Conservation (phyloP, 768 basidiomycete species). For the Leccinum subtestaceum region DNA sequence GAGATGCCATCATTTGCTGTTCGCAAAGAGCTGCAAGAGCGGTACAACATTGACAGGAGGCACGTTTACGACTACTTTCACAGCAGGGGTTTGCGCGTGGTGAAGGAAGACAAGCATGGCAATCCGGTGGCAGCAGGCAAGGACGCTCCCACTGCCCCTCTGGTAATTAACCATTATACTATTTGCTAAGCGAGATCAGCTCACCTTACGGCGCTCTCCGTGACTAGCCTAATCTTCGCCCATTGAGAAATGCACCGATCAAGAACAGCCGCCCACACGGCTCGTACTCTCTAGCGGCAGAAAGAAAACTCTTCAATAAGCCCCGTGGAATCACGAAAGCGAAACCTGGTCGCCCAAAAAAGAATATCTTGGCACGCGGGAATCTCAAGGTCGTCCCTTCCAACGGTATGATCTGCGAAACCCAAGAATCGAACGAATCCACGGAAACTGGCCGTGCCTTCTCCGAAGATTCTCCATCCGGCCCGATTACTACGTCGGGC, state of each 20-base stretch:
- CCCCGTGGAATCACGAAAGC: slow-evolving; percentile 30
- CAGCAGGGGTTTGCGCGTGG: slow-evolving; percentile 56
- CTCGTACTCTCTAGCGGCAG: slow-evolving; percentile 11
- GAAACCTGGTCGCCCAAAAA: slow-evolving; percentile 33
- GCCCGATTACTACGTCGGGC: not conserved
- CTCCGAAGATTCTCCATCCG: slow-evolving; percentile 11
- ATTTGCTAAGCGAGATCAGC: slow-evolving; percentile 4
- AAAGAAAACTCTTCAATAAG: slow-evolving; percentile 17
- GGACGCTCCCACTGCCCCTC: slow-evolving; percentile 14
- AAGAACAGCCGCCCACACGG: slow-evolving; percentile 21
- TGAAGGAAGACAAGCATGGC: slow-evolving; percentile 61
- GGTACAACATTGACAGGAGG: slow-evolving; percentile 66
- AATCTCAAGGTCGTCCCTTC: slow-evolving; percentile 7
- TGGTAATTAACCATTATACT: slow-evolving; percentile 20
- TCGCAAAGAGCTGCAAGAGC: slow-evolving; percentile 67
- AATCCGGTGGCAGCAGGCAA: slow-evolving; percentile 37
- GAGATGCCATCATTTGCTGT: slow-evolving; percentile 77
- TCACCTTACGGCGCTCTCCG: slow-evolving; percentile 7
- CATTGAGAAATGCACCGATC: slow-evolving; percentile 25
- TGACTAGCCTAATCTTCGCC: slow-evolving; percentile 32
- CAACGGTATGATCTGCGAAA: slow-evolving; percentile 4
- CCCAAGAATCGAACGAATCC: slow-evolving; percentile 10
- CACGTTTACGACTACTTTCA: slow-evolving; percentile 83
- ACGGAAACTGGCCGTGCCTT: slow-evolving; percentile 1
- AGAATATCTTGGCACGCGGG: slow-evolving; percentile 3